Evolutionary conservation across 768 basidiomycete genomes (phyloP), one percentile per base, ranked within the genome.

Genomic region (Lentinula detonsa): DNA sequence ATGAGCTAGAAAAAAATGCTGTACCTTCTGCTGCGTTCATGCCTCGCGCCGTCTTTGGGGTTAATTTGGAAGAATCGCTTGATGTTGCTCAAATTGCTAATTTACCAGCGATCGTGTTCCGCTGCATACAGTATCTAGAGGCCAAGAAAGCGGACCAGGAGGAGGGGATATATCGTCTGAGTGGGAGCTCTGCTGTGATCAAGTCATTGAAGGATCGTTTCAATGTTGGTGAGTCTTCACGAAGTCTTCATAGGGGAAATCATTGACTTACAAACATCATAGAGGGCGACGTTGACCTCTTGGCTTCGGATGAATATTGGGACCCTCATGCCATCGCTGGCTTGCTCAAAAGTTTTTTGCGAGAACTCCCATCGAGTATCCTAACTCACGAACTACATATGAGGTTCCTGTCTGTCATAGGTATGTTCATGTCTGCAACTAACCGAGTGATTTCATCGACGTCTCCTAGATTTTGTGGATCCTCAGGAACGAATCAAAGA

Each of bases 281-380:
- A 95, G 97, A 99, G 78, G 96, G 95, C n/a, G 97, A 99, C 72
- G 82, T 98, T 60, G 89, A 98, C 71, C 81, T 99, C 10, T 77
- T 96, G 40, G 85, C 82, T 40, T 85, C 88, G 8, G 92, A 94
- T 71, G 95, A 97, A 69, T 92, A 89, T 67, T 97, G 93, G 91
- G 97, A 99, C 75, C 94, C 93, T 48, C 95, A 99, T 72, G 97
- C 97, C 40, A 91, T 99, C 63, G 91, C 97, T 53, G 97, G 96
- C 3, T 79, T 99, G 63, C 79, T 99, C 62, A 99, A 99, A 77
- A 84, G 85, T 57, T 99, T 89, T 76, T 76, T 99, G 67, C 88
- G 97, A 61, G 97, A 99, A 67, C 75, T 99, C 35, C 96, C 97
- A 48, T 86, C 88, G 23, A 95, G 93, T 67, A 88, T 98, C 61